These are phyloP conservation scores for Priceomyces carsonii DNA, from an alignment of 805 yeast genomes.

Conservation along the genomic window DNA sequence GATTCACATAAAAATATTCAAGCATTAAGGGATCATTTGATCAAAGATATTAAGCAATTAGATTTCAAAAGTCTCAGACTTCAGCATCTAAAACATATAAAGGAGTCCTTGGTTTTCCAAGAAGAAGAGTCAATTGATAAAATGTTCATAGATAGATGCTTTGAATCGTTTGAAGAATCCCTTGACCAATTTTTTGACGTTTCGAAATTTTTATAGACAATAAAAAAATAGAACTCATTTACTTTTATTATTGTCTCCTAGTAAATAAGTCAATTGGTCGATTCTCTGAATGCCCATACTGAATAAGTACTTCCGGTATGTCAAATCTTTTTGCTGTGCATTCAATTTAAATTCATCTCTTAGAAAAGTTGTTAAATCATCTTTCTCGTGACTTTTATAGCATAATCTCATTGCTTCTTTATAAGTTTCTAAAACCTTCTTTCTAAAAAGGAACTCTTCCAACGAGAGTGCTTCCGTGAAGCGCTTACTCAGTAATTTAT, in stretches of 20 bases:
- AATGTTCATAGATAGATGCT: slow-evolving; percentile 3
- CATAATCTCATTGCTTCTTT: slow-evolving; percentile 32
- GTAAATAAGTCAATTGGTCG: slow-evolving; percentile 24
- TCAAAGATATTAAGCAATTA: slow-evolving; percentile 8
- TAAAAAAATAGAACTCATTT: slow-evolving; percentile 3
- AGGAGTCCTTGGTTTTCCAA: neutral
- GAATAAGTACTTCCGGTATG: slow-evolving; percentile 38
- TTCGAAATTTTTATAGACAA: slow-evolving; percentile 2
- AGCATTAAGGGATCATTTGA: slow-evolving; percentile 4
- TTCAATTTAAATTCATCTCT: slow-evolving; percentile 35
- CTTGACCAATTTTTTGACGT: slow-evolving; percentile 4
- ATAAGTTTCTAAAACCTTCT: slow-evolving; percentile 32
- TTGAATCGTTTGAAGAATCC: slow-evolving; percentile 7
- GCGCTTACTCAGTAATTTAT: slow-evolving; percentile 1
- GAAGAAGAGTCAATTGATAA: slow-evolving; percentile 1
- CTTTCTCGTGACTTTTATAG: slow-evolving; percentile 36
- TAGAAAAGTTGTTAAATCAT: slow-evolving; percentile 31
- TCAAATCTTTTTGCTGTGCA: slow-evolving; percentile 26
- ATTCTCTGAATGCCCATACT: slow-evolving; percentile 30
- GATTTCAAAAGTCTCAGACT: slow-evolving; percentile 6
- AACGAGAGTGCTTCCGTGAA: slow-evolving; percentile 23
- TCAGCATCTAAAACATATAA: slow-evolving; percentile 6
- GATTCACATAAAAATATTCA: neutral
- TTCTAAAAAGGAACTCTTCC: slow-evolving; percentile 43
- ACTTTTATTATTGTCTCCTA: slow-evolving; percentile 14